phyloP scores from a whole-genome alignment of 345 rosid genomes.

The Citrus reticulata region DNA sequence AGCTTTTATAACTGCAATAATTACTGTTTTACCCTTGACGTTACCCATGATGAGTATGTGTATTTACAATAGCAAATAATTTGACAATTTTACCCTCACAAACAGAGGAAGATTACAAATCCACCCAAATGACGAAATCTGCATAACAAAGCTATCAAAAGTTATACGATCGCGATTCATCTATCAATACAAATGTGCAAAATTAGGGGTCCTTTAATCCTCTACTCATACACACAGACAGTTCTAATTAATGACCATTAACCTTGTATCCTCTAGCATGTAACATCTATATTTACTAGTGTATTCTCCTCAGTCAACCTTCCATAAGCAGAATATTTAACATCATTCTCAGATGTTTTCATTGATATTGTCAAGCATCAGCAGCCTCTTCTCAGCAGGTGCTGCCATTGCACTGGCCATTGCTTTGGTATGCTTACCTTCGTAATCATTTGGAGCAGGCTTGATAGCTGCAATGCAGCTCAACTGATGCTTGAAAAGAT shows the following conservation, averaged over 20 bases:
- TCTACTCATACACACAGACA: too few relatives aligned
- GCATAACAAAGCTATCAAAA: too few relatives aligned
- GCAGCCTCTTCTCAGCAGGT: conserved; percentile 42
- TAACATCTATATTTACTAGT: not conserved
- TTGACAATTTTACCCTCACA: too few relatives aligned
- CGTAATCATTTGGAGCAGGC: conserved; percentile 88
- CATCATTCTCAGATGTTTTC: not conserved
- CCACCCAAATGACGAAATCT: too few relatives aligned
- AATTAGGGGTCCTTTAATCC: too few relatives aligned
- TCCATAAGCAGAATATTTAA: not conserved
- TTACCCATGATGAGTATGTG: too few relatives aligned
- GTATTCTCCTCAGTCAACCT: not conserved
- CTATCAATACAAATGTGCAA: not conserved
- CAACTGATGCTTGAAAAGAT: conserved; percentile 59
- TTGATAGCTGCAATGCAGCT: conserved; percentile 18
- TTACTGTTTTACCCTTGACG: too few relatives aligned
- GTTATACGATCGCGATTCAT: not conserved
- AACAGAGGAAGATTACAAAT: too few relatives aligned
- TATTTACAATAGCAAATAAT: too few relatives aligned
- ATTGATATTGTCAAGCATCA: conserved; percentile 34
- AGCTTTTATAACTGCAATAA: too few relatives aligned
- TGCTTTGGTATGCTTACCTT: conserved; percentile 54
- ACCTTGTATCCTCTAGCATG: not conserved
- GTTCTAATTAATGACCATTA: not conserved
- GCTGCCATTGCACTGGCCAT: conserved; percentile 20